A percentile compares a stretch with the other conserved stretches of the same genome.
Conservation (phyloP, 768 basidiomycete species). For the Termitomyces bulborhizus region DNA sequence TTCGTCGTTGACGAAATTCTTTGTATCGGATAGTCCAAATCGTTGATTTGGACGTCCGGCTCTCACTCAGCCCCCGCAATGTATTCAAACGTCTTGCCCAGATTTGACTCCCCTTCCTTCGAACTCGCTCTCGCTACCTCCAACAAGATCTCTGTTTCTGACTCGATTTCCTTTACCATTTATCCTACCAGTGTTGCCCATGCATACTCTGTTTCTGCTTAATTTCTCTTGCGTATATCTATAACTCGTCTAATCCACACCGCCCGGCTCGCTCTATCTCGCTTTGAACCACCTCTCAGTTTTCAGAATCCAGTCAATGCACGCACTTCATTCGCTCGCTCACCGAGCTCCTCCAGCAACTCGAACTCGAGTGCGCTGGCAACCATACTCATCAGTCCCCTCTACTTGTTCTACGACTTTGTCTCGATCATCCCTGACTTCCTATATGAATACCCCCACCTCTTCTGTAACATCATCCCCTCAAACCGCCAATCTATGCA, state of each 20-base stretch:
- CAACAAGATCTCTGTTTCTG: slow-evolving; percentile 12
- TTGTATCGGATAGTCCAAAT: slow-evolving; percentile 33
- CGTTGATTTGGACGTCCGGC: slow-evolving; percentile 34
- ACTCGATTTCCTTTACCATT: slow-evolving; percentile 13
- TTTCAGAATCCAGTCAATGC: slow-evolving; percentile 26
- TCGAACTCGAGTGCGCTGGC: slow-evolving; percentile 72
- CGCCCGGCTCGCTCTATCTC: slow-evolving; percentile 20
- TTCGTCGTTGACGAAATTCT: slow-evolving; percentile 29
- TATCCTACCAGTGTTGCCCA: slow-evolving; percentile 21
- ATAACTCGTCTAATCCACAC: slow-evolving; percentile 16
- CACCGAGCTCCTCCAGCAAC: slow-evolving; percentile 67
- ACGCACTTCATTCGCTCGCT: slow-evolving; percentile 47
- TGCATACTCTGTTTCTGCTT: slow-evolving; percentile 29
- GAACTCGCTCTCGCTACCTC: slow-evolving; percentile 16
- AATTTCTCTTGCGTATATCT: slow-evolving; percentile 20
- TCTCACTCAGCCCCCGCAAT: slow-evolving; percentile 30
- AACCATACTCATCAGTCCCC: slow-evolving; percentile 58
- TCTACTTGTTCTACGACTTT: slow-evolving; percentile 31
- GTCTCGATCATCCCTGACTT: slow-evolving; percentile 32
- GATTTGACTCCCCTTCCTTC: slow-evolving; percentile 19
- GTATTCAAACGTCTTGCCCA: slow-evolving; percentile 22
- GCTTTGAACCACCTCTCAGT: slow-evolving; percentile 23
- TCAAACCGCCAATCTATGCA: slow-evolving; percentile 26
- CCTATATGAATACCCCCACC: slow-evolving; percentile 55
- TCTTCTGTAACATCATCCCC: slow-evolving; percentile 47